Percentiles rank a stretch among this genome's conserved stretches.
Evolutionary conservation across 257 asterid genomes (phyloP).

Genomic region (Ocimum tenuiflorum): DNA sequence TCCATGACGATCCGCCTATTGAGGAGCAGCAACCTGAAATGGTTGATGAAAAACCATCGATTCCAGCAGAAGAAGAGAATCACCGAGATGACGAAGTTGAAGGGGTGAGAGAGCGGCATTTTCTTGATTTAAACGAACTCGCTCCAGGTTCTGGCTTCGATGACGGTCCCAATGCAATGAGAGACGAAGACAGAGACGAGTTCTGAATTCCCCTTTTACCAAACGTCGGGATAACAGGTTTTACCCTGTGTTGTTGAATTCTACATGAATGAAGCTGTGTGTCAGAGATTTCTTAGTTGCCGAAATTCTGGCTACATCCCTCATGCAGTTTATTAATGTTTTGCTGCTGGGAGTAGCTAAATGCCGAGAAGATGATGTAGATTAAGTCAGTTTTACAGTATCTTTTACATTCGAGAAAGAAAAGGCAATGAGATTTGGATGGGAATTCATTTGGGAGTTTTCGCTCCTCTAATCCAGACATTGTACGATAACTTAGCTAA

Average conservation of each 20-base stretch:
- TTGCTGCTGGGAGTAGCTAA: conserved; percentile 39
- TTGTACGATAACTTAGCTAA: conserved; percentile 52
- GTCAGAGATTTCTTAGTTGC: conserved; percentile 37
- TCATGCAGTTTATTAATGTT: conserved; percentile 34
- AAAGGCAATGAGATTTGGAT: conserved; percentile 31
- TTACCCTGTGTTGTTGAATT: conserved; percentile 27
- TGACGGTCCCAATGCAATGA: conserved; percentile 63
- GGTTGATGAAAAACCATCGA: conserved; percentile 23
- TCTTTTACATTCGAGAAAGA: conserved; percentile 22
- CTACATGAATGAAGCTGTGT: conserved; percentile 27
- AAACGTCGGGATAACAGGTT: conserved; percentile 14
- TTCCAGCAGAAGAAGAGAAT: conserved; percentile 30
- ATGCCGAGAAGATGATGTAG: conserved; percentile 47
- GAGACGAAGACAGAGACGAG: conserved; percentile 44
- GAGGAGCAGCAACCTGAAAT: conserved; percentile 36
- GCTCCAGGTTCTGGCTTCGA: conserved; percentile 91
- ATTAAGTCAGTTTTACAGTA: conserved; percentile 45
- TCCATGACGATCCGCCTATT: conserved; percentile 26
- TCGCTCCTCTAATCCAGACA: conserved; percentile 37
- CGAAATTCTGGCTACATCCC: conserved; percentile 29
- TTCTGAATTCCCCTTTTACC: conserved; percentile 8
- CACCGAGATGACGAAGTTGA: conserved; percentile 40
- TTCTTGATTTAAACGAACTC: conserved; percentile 85
- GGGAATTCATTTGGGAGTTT: conserved; percentile 24
- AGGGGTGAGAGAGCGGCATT: conserved; percentile 49